A percentile compares a stretch with the other conserved stretches of the same genome.
Evolutionary conservation across 2,329 filamentous ascomycete genomes (phyloP).

Genomic region (Proliferodiscus dingleyae): DNA sequence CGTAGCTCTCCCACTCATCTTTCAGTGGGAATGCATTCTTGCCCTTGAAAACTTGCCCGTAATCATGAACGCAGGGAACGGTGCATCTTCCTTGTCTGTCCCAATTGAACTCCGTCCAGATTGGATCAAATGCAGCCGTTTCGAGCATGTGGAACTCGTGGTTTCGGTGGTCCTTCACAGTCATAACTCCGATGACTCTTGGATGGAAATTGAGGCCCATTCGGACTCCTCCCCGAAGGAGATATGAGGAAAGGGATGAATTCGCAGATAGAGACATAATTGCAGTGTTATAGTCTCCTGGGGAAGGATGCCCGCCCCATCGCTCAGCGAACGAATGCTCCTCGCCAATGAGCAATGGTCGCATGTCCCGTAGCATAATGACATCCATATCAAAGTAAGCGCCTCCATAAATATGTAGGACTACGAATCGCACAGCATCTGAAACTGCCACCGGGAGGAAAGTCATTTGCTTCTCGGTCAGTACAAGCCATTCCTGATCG

Average conservation of each 20-base stretch:
- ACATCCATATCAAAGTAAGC: constrained; percentile 54
- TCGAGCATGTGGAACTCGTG: constrained; percentile 53
- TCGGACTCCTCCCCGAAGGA: constrained; percentile 49
- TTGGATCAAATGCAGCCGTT: constrained; percentile 51
- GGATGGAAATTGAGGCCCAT: constrained; percentile 56
- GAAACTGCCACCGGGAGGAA: constrained; percentile 54
- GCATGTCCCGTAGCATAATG: constrained; percentile 49
- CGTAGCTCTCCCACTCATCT: constrained; percentile 50
- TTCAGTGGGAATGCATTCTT: constrained; percentile 39
- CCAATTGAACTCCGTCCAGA: constrained; percentile 54
- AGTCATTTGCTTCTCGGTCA: constrained; percentile 51
- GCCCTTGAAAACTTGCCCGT: constrained; percentile 47
- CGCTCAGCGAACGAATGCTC: constrained; percentile 49
- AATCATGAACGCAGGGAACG: constrained; percentile 49
- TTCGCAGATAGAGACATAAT: constrained; percentile 53
- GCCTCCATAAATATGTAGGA: constrained; percentile 48
- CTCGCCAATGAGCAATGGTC: constrained; percentile 46
- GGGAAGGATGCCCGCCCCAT: constrained; percentile 47
- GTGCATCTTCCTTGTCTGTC: constrained; percentile 47
- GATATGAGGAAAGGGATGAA: constrained; percentile 48
- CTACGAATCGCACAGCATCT: constrained; percentile 50
- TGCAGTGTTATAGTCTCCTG: constrained; percentile 53
- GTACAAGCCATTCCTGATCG: constrained; percentile 48
- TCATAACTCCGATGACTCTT: constrained; percentile 49
- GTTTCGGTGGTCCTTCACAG: constrained; percentile 50